Conservation (phyloP, 179 eudicot species). For the Carnegiea gigantea region DNA sequence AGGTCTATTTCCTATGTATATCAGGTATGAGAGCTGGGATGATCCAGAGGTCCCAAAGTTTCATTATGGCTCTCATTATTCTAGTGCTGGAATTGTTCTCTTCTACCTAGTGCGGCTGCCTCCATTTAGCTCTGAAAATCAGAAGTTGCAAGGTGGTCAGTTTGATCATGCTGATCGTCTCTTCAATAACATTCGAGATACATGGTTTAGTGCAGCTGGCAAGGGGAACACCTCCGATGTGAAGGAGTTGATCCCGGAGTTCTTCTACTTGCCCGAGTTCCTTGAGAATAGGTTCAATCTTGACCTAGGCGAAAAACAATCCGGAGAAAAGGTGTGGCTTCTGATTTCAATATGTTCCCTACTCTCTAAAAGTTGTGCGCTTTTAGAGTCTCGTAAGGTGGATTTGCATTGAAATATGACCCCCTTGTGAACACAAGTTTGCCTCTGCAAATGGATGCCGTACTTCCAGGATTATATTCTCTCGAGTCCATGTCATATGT, state of each 20-base stretch:
- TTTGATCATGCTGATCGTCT: slow-evolving; percentile 99
- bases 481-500: not conserved
- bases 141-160: slow-evolving; percentile 98
- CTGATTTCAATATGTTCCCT: not conserved
- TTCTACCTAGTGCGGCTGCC: slow-evolving; percentile 95
- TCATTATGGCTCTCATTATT: slow-evolving; percentile 99
- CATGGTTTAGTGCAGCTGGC: slow-evolving; percentile 98
- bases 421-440: not conserved
- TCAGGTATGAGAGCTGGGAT: slow-evolving; percentile 98
- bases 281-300: slow-evolving; percentile 87
- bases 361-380: not conserved
- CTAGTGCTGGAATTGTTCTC: slow-evolving; percentile 99
- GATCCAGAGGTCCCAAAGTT: slow-evolving; percentile 99
- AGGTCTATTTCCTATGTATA: not conserved
- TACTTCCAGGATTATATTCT: not conserved
- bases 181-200: slow-evolving; percentile 81
- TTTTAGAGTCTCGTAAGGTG: not conserved
- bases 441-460: not conserved
- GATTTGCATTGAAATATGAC: not conserved
- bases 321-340: slow-evolving; percentile 89
- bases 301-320: slow-evolving; percentile 96
- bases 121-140: slow-evolving; percentile 89
- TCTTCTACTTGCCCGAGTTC: slow-evolving; percentile 97
- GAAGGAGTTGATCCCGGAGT: slow-evolving; percentile 97
- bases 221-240: slow-evolving; percentile 98